Evolutionary conservation across 257 asterid genomes (phyloP), one percentile per base, ranked within the genome.

Genomic region (Jasminum sambac): DNA sequence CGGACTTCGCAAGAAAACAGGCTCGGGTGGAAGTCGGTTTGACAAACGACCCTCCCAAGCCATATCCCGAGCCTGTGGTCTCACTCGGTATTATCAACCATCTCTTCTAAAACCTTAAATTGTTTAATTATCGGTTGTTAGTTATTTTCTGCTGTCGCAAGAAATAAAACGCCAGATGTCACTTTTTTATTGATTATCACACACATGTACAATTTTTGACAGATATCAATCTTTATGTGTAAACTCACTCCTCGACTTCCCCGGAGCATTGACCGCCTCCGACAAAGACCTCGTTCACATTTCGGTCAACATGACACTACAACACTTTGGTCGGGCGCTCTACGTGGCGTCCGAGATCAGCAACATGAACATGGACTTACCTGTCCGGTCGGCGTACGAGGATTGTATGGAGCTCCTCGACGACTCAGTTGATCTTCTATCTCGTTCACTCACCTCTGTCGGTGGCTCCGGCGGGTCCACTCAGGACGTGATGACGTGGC

Each of bases 401-500:
- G 98, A 85, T 64, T 95, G 99, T 73, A 76, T 95, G 13, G 99
- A 95, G 84, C 90, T 95, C 9, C 80, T 95, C 12, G 96, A 80
- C 0, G 91, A 89, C 55, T 89, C 99, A 6, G 92, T 95, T 0
- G 85, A 82, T 74, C 92, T 88, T 30, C 89, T 95, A 60, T 74
- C 87, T 0, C 82, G 85, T 10, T 88, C 99, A 0, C 88, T 89
- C 44, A 73, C 81, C 67, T 71, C 95, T 73, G 83, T 84, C 63
- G 86, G 75, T 6, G 82, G 62, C 64, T 57, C 77, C 66, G 59
- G 73, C 70, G 82, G 67, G 0, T 77, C 89, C 21, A 74, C 87
- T 16, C 89, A 87, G 52, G 96, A 95, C 79, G 92, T 95, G 59
- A 55, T 83, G 73, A 95, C 99, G 63, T 95, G 99, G 99, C 89